Evolutionary conservation across 148 eudicot species (phyloP).

Genomic region (Salicornia ramosissima): DNA sequence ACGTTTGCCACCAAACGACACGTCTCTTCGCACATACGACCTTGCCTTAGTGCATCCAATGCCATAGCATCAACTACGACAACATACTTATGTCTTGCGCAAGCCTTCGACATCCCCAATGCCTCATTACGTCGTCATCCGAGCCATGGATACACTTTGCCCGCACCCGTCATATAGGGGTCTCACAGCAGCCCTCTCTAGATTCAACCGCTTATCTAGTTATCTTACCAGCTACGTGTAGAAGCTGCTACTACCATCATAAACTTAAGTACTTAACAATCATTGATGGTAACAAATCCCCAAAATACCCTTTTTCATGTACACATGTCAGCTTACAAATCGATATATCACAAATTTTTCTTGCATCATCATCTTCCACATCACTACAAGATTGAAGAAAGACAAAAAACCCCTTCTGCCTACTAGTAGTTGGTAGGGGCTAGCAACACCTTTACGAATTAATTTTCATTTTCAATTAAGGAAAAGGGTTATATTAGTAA

Average conservation of each 20-base stretch:
- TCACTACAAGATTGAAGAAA: slow-evolving; percentile 22
- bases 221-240: slow-evolving; percentile 19
- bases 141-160: slow-evolving; percentile 7
- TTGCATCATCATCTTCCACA: slow-evolving; percentile 6
- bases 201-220: slow-evolving; percentile 18
- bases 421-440: neutral
- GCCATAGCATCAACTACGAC: too few species aligned
- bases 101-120: too few species aligned
- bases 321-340: slow-evolving; percentile 25
- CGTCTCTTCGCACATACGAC: too few species aligned
- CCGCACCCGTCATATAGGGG: slow-evolving; percentile 19
- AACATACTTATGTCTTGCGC: too few species aligned
- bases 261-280: slow-evolving; percentile 8
- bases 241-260: neutral
- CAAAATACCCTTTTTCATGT: neutral
- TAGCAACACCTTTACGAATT: neutral
- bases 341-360: neutral
- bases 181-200: too few species aligned
- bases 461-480: neutral
- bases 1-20: too few species aligned
- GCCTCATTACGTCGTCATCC: slow-evolving; percentile 6
- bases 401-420: slow-evolving; percentile 18
- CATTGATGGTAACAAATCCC: slow-evolving; percentile 9
- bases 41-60: too few species aligned
- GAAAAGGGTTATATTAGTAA: neutral